Percentiles rank a stretch among this genome's conserved stretches.
Evolutionary conservation across 805 yeast species (phyloP).

Genomic region (Nakazawaea ambrosiae): DNA sequence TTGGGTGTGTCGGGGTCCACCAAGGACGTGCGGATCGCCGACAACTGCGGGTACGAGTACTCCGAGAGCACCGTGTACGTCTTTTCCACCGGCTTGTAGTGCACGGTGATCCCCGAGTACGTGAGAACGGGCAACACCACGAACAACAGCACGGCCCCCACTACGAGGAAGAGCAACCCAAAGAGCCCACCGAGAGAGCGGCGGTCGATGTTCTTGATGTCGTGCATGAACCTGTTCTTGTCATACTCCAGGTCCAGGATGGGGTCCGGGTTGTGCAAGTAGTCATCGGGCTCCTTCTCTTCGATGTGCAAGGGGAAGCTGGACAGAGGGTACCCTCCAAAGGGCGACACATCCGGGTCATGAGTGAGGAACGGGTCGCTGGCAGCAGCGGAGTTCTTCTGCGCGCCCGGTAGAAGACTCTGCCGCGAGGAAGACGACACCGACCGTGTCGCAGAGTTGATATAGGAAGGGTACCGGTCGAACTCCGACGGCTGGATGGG

Average conservation of each 20-base stretch:
- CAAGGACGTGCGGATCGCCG: conserved; percentile 53
- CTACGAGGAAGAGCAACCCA: conserved; percentile 50
- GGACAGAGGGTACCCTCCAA: conserved; percentile 95
- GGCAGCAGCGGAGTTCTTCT: not conserved
- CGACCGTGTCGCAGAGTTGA: conserved; percentile 34
- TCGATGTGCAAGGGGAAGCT: conserved; percentile 87
- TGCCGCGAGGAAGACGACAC: conserved; percentile 38
- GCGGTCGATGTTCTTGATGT: conserved; percentile 59
- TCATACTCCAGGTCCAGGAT: conserved; percentile 84
- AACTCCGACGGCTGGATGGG: conserved; percentile 43
- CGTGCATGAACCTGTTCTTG: conserved; percentile 56
- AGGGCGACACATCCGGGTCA: conserved; percentile 74
- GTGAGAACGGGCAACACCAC: conserved; percentile 80
- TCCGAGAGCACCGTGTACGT: conserved; percentile 41
- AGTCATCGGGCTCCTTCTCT: conserved; percentile 93
- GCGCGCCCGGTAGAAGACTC: conserved; percentile 14
- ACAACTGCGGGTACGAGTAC: conserved; percentile 49
- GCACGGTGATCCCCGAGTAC: conserved; percentile 56
- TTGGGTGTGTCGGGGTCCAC: conserved; percentile 71
- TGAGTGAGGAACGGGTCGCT: conserved; percentile 33
- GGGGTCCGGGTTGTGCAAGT: conserved; percentile 93
- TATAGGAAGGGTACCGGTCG: conserved; percentile 62
- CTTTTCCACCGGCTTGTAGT: conserved; percentile 13
- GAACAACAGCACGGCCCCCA: conserved; percentile 64
- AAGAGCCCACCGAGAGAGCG: conserved; percentile 53